These are phyloP conservation scores for Pleurotus tuber-regium DNA, from an alignment of 768 basidiomycete species.

Conservation along the genomic window DNA sequence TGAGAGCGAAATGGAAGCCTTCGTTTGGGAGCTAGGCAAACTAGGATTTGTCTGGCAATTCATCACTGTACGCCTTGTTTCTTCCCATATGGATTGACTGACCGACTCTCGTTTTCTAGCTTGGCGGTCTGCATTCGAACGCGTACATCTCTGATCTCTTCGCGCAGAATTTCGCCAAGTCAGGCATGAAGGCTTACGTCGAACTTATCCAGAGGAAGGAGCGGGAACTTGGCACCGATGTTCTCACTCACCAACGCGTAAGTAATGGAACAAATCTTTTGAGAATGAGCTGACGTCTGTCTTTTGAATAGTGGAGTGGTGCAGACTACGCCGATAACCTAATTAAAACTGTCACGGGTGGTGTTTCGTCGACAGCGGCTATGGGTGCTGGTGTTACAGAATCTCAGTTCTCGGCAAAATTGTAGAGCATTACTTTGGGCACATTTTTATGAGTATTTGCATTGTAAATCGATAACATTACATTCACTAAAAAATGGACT, in stretches of 20 bases:
- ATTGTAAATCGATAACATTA: too few relatives aligned
- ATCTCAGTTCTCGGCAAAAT: conserved; percentile 65
- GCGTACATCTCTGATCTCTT: conserved; percentile 95
- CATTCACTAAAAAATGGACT: too few relatives aligned
- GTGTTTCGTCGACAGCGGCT: conserved; percentile 96
- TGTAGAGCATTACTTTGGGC: too few relatives aligned
- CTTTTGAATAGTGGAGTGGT: conserved; percentile 75
- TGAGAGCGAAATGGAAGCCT: conserved; percentile 81
- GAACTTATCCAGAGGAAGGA: conserved; percentile 92
- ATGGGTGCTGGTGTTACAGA: conserved; percentile 98
- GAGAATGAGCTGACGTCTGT: conserved; percentile 15
- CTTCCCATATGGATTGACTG: background rate
- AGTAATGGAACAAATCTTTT: conserved; percentile 16
- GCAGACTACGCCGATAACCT: conserved; percentile 90
- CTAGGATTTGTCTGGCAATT: conserved; percentile 99
- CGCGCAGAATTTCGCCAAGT: conserved; percentile 82
- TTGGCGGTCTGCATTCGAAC: conserved; percentile 96
- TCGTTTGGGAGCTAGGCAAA: conserved; percentile 91
- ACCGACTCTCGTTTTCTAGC: conserved; percentile 41
- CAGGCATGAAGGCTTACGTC: conserved; percentile 99
- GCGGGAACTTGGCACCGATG: conserved; percentile 91
- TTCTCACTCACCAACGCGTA: conserved; percentile 96
- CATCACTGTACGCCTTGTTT: conserved; percentile 73
- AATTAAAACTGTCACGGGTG: conserved; percentile 96
- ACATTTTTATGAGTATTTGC: too few relatives aligned